phyloP scores from a whole-genome alignment of 148 eudicot genomes.

The Euryodendron excelsum region DNA sequence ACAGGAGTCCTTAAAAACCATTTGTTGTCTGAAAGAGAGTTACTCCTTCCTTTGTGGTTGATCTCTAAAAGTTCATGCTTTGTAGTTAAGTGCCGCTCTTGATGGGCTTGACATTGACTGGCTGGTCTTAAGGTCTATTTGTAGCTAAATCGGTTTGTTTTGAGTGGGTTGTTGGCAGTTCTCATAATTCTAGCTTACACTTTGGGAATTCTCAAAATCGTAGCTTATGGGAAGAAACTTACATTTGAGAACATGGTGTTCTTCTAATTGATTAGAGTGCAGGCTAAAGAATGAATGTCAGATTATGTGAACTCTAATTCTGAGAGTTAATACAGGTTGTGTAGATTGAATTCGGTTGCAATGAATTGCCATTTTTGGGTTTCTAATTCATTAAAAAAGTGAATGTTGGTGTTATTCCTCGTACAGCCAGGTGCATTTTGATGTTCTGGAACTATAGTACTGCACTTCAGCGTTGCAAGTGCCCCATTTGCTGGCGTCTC shows the following conservation, averaged over 20 bases:
- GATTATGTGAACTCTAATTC: background rate
- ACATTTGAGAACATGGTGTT: background rate
- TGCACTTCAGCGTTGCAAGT: constrained; percentile 51
- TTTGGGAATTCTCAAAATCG: background rate
- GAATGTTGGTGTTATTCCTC: constrained; percentile 4
- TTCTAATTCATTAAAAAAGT: background rate
- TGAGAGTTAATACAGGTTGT: background rate
- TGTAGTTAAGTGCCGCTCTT: background rate
- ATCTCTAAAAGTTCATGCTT: background rate
- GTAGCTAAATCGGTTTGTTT: background rate
- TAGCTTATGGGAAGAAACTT: background rate
- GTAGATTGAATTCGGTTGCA: background rate
- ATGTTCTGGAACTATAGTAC: constrained; percentile 46
- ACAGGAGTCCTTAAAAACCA: background rate
- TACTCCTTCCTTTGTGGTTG: background rate
- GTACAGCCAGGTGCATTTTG: constrained; percentile 49
- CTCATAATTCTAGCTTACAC: background rate
- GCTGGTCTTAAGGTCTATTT: background rate
- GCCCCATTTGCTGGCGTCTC: constrained; percentile 50
- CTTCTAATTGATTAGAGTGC: background rate
- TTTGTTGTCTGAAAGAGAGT: background rate
- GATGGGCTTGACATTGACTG: background rate
- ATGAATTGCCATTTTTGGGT: background rate
- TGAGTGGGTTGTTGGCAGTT: background rate
- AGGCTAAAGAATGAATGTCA: background rate